Conservation (phyloP, 1,284 basidiomycete genomes). For the Inonotus obliquus region DNA sequence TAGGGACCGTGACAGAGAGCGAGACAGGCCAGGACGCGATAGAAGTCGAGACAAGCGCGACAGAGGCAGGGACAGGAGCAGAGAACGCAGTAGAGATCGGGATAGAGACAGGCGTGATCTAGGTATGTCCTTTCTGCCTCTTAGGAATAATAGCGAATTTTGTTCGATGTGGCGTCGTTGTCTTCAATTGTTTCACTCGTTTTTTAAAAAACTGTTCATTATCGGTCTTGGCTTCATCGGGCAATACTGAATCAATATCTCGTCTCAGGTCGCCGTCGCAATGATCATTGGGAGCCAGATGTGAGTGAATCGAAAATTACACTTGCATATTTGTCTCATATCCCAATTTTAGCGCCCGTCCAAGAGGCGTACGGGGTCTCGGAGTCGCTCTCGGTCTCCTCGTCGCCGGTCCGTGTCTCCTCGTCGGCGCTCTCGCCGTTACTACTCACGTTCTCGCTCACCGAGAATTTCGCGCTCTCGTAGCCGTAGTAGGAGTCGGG, state of each 20-base stretch:
- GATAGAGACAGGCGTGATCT: conserved; percentile 47
- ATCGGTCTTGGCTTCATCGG: background rate
- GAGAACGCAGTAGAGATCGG: conserved; percentile 35
- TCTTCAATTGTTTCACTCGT: background rate
- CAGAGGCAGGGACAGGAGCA: conserved; percentile 44
- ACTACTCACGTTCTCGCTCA: conserved; percentile 46
- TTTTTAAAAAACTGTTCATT: background rate
- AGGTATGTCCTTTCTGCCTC: conserved; percentile 36
- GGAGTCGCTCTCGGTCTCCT: conserved; percentile 54
- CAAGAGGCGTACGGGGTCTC: conserved; percentile 44
- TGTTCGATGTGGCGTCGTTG: conserved; percentile 6
- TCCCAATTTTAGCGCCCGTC: conserved; percentile 40
- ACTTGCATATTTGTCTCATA: conserved; percentile 10
- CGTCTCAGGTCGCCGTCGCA: conserved; percentile 35
- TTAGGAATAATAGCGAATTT: background rate
- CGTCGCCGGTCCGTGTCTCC: conserved; percentile 60
- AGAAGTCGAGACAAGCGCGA: conserved; percentile 40
- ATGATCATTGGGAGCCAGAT: conserved; percentile 78
- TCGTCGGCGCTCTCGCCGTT: conserved; percentile 51
- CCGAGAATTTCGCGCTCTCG: conserved; percentile 47
- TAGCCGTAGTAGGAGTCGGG: conserved; percentile 56
- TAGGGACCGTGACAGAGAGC: conserved; percentile 32
- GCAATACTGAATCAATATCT: background rate
- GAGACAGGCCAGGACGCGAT: conserved; percentile 34
- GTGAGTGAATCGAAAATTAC: conserved; percentile 34